These are phyloP conservation scores for Ophiocordyceps polyrhachis-furcata DNA, from an alignment of 2,329 filamentous ascomycete genomes.

Conservation along the genomic window DNA sequence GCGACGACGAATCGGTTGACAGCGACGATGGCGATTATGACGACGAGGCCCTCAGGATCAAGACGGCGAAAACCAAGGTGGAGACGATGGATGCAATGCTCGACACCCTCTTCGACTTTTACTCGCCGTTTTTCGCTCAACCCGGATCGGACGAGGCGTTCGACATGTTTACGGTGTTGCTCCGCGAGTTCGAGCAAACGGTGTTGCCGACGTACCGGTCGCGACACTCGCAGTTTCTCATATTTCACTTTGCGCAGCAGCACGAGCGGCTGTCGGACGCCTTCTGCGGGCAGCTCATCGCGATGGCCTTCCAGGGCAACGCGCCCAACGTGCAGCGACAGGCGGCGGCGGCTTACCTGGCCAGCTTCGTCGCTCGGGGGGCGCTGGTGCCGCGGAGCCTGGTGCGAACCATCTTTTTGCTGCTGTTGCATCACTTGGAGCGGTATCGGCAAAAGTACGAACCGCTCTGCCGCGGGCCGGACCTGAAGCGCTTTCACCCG, in stretches of 20 bases:
- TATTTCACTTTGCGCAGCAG: constrained; percentile 86
- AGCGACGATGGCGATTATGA: constrained; percentile 50
- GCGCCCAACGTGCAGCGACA: constrained; percentile 59
- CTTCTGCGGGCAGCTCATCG: constrained; percentile 57
- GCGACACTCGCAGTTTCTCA: constrained; percentile 82
- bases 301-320: constrained; percentile 33
- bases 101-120: constrained; percentile 72
- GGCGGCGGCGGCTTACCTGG: constrained; percentile 77
- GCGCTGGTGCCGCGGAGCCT: constrained; percentile 58
- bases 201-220: constrained; percentile 84
- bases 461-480: constrained; percentile 58
- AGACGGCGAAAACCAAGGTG: constrained; percentile 61
- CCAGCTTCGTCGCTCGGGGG: constrained; percentile 83
- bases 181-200: constrained; percentile 71
- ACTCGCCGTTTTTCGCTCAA: constrained; percentile 51
- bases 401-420: constrained; percentile 65
- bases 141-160: constrained; percentile 51
- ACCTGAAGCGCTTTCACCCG: constrained; percentile 63
- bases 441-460: constrained; percentile 57
- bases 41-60: constrained; percentile 43
- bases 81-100: constrained; percentile 84
- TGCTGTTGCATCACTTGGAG: constrained; percentile 63
- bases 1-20: constrained; percentile 51
- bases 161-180: constrained; percentile 56
- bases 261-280: constrained; percentile 61